Evolutionary conservation across 768 basidiomycete genomes (phyloP).

Genomic region (Pholiota molesta): DNA sequence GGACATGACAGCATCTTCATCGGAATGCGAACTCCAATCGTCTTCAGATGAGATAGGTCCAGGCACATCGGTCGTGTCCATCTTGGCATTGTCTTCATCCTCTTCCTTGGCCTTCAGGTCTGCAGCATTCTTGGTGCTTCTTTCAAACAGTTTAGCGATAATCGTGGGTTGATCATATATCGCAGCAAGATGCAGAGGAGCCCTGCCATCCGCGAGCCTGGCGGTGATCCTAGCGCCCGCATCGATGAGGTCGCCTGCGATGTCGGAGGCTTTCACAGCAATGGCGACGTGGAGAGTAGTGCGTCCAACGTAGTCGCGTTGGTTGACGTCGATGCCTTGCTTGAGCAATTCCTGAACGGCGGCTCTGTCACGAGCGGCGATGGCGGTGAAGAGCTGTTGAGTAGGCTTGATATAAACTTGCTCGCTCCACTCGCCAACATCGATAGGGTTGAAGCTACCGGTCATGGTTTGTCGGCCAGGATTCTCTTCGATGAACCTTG

Average conservation of each 20-base stretch:
- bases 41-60: slow-evolving; percentile 48
- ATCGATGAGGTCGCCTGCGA: slow-evolving; percentile 54
- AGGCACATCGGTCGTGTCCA: slow-evolving; percentile 25
- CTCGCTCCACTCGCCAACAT: slow-evolving; percentile 66
- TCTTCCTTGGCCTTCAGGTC: slow-evolving; percentile 26
- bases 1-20: slow-evolving; percentile 36
- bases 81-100: slow-evolving; percentile 28
- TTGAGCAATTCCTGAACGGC: slow-evolving; percentile 42
- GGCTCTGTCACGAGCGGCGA: slow-evolving; percentile 46
- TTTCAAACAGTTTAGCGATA: slow-evolving; percentile 52
- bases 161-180: slow-evolving; percentile 45
- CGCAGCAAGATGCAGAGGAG: slow-evolving; percentile 58
- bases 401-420: slow-evolving; percentile 60
- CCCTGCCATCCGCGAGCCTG: slow-evolving; percentile 58
- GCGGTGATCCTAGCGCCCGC: slow-evolving; percentile 59
- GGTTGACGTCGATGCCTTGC: slow-evolving; percentile 48
- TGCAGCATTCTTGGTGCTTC: slow-evolving; percentile 40
- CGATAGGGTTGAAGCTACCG: slow-evolving; percentile 68
- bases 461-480: slow-evolving; percentile 64
- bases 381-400: slow-evolving; percentile 59
- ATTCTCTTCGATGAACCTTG: slow-evolving; percentile 60
- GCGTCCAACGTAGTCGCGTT: slow-evolving; percentile 65
- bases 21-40: slow-evolving; percentile 51
- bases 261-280: slow-evolving; percentile 44
- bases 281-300: slow-evolving; percentile 63